phyloP scores from a whole-genome alignment of 140 eudicot genomes.

The Ambrosia hybrid region DNA sequence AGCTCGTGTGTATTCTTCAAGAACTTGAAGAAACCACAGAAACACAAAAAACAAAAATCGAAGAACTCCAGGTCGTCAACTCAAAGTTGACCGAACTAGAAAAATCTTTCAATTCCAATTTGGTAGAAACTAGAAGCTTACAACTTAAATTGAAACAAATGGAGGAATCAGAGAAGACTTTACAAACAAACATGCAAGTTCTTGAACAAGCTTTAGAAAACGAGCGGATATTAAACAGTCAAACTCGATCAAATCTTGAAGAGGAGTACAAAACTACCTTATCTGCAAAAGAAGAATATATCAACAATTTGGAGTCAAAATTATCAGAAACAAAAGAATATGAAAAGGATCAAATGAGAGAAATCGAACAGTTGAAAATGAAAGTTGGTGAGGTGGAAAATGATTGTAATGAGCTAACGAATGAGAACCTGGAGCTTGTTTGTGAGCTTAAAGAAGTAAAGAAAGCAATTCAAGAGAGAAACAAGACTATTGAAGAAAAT shows the following conservation, averaged over 20 bases:
- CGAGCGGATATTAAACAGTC: slow-evolving; percentile 33
- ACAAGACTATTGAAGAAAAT: slow-evolving; percentile 40
- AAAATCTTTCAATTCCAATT: slow-evolving; percentile 37
- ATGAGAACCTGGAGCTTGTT: slow-evolving; percentile 63
- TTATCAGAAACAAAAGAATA: slow-evolving; percentile 30
- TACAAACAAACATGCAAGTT: slow-evolving; percentile 42
- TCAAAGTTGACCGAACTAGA: slow-evolving; percentile 41
- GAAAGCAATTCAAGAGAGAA: slow-evolving; percentile 34
- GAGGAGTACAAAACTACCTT: slow-evolving; percentile 40
- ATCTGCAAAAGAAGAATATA: slow-evolving; percentile 60
- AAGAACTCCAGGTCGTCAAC: slow-evolving; percentile 46
- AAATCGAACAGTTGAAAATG: slow-evolving; percentile 42
- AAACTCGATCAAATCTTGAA: slow-evolving; percentile 41
- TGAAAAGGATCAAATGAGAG: slow-evolving; percentile 39
- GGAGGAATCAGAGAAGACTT: slow-evolving; percentile 64
- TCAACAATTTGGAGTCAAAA: slow-evolving; percentile 48
- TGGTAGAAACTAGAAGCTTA: slow-evolving; percentile 52
- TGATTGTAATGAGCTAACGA: slow-evolving; percentile 65
- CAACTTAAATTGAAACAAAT: slow-evolving; percentile 47
- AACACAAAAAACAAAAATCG: slow-evolving; percentile 65
- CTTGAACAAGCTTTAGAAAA: slow-evolving; percentile 64
- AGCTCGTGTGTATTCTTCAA: slow-evolving; percentile 73
- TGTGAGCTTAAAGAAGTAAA: slow-evolving; percentile 60
- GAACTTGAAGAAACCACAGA: slow-evolving; percentile 73
- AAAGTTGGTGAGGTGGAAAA: slow-evolving; percentile 63